Evolutionary conservation across 805 yeast species (phyloP).

Genomic region (Candida parachauliodes): DNA sequence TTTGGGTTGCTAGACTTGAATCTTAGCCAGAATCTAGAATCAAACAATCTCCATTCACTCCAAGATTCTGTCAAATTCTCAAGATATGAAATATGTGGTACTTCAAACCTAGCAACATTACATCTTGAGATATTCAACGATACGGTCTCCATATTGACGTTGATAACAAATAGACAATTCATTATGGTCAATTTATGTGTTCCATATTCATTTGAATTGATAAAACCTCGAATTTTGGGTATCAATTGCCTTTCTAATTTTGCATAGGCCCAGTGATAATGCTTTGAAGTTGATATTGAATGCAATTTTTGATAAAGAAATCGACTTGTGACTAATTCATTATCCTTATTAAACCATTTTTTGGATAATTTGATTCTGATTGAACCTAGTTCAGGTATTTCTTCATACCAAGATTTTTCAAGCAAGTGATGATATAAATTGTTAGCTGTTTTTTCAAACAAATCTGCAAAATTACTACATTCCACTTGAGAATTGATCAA

Average conservation of each 20-base stretch:
- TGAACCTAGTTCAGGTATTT: constrained; percentile 2
- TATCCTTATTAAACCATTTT: constrained; percentile 8
- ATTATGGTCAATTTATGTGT: constrained; percentile 17
- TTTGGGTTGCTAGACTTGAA: constrained; percentile 4
- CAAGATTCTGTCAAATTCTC: constrained; percentile 11
- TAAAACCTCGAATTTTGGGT: constrained; percentile 18
- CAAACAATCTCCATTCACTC: constrained; percentile 35
- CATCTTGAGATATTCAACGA: constrained; percentile 18
- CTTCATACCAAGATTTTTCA: constrained; percentile 1
- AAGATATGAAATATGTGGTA: background rate
- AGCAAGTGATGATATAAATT: constrained; percentile 7
- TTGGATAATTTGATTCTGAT: constrained; percentile 12
- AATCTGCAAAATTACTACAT: constrained; percentile 7
- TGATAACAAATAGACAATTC: constrained; percentile 19
- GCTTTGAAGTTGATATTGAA: constrained; percentile 29
- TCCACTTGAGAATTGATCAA: constrained; percentile 1
- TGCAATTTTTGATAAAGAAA: constrained; percentile 24
- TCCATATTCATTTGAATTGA: background rate
- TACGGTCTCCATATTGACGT: constrained; percentile 2
- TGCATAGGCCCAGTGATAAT: constrained; percentile 39
- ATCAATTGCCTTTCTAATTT: constrained; percentile 30
- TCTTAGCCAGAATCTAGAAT: constrained; percentile 38
- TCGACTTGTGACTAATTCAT: constrained; percentile 22
- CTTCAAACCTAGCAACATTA: constrained; percentile 17
- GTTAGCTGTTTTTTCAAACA: constrained; percentile 8